These are phyloP conservation scores for Colletotrichum sp. DNA, from an alignment of 2,329 filamentous ascomycete genomes.

Conservation along the genomic window DNA sequence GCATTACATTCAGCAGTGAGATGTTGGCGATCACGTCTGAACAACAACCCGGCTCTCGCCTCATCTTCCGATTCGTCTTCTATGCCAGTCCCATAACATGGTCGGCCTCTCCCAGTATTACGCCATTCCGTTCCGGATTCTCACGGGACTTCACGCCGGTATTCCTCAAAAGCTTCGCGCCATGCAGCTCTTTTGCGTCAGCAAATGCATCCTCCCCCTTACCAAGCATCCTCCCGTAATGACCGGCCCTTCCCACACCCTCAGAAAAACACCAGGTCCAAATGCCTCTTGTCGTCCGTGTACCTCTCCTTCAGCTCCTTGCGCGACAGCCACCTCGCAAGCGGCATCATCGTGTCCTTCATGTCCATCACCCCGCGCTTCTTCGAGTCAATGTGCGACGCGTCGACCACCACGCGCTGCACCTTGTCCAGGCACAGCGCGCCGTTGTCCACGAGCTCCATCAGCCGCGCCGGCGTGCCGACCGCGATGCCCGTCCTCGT, in stretches of 20 bases:
- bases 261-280: constrained; percentile 71
- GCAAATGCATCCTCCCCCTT: not conserved
- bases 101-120: not conserved
- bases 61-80: not conserved
- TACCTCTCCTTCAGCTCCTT: constrained; percentile 76
- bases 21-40: not conserved
- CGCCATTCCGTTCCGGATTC: not conserved
- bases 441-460: constrained; percentile 81
- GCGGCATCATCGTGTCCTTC: constrained; percentile 86
- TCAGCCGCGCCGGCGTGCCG: constrained; percentile 84
- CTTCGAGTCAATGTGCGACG: constrained; percentile 93
- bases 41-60: not conserved
- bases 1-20: not conserved
- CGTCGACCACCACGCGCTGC: constrained; percentile 85
- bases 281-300: constrained; percentile 58
- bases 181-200: not conserved
- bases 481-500: constrained; percentile 83
- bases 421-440: constrained; percentile 74
- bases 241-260: not conserved
- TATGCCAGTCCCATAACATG: not conserved
- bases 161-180: not conserved
- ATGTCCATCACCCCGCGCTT: constrained; percentile 94
- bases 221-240: not conserved
- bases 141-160: not conserved
- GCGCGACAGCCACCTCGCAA: constrained; percentile 75